Base-by-base conservation (phyloP, 2,329 filamentous ascomycete species). In the Botrytis medusae region DNA sequence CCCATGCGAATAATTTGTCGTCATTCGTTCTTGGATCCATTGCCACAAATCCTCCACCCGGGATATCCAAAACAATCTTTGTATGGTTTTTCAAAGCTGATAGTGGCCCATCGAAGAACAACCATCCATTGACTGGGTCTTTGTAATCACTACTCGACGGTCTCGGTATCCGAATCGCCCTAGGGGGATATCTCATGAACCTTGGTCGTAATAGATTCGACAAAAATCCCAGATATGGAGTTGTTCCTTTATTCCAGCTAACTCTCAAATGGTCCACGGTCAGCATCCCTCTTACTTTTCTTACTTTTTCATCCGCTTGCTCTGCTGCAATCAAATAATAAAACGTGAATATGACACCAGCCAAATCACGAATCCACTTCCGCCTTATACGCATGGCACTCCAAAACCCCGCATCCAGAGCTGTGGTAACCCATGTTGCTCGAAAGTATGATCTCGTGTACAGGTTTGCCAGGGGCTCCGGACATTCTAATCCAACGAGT, bases 21-120 rank as follows among this genome's bases (percentile, higher is more conserved):
- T 99, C 96, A 78, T 97, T 94, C 78, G 92, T 93, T 64, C 96
- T 87, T n/a, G 96, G 96, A 74, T 93, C 91, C 96, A 99, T 99
- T 29, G 96, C 95, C 20, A 99, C 95, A 77, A 97, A 99, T 0
- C 96, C 96, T 46, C 96, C 96, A 1, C 96, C 96, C 0, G 96
- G 96, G 5, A 98, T 90, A 81, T 99, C 96, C 51, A 99, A 81
- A 1, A 99, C 88, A 42, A 99, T 82, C 78, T 92, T 92, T 69
- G 88, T 91, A 80, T 97, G 92, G 60, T 91, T 88, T 78, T 90
- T 90, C 63, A 98, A 84, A 64, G 94, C 91, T 2, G 91, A 89
- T 12, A 97, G 83, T 0, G 95, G 92, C 0, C 96, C 96, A 79
- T 98, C 94, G 79, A 95, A 99, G 82, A 98, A 99, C 46, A 99